Evolutionary conservation across 495 filamentous ascomycete species (phyloP).

Genomic region (Talaromyces liani): DNA sequence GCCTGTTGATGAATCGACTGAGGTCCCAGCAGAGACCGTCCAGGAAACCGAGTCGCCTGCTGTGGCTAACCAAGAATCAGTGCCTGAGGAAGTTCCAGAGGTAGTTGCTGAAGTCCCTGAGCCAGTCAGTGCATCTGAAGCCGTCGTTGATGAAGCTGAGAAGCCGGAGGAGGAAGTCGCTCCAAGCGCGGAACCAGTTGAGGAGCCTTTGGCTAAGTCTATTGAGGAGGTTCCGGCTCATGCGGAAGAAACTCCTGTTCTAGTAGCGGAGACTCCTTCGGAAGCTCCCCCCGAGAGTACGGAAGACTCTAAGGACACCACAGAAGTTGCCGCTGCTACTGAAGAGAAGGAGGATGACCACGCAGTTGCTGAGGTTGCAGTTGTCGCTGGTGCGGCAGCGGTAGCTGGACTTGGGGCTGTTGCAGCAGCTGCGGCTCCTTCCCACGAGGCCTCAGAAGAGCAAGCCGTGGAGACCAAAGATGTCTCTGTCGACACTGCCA

Average conservation of each 20-base stretch:
- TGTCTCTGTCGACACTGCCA: not conserved
- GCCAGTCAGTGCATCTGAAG: not conserved
- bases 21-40: conserved; percentile 5
- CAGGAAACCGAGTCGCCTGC: conserved; percentile 4
- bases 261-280: too few species aligned
- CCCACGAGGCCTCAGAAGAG: conserved; percentile 1
- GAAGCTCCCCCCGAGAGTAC: not conserved
- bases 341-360: conserved; percentile 2
- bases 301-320: not conserved
- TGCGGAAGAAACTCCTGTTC: not conserved
- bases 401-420: conserved; percentile 3
- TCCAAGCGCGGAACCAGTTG: not conserved
- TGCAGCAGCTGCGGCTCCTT: conserved; percentile 3
- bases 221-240: not conserved
- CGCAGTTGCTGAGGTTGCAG: not conserved
- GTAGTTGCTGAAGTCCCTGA: not conserved
- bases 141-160: not conserved
- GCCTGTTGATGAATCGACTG: conserved; percentile 6
- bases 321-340: not conserved
- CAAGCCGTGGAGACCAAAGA: conserved; percentile 5
- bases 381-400: conserved; percentile 1
- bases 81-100: not conserved
- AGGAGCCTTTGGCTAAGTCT: not conserved
- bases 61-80: not conserved
- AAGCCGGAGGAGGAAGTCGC: not conserved